A percentile compares a stretch with the other conserved stretches of the same genome.
These are phyloP conservation scores for Punctularia strigosozonata DNA, from an alignment of 768 basidiomycete genomes.

Conservation along the genomic window DNA sequence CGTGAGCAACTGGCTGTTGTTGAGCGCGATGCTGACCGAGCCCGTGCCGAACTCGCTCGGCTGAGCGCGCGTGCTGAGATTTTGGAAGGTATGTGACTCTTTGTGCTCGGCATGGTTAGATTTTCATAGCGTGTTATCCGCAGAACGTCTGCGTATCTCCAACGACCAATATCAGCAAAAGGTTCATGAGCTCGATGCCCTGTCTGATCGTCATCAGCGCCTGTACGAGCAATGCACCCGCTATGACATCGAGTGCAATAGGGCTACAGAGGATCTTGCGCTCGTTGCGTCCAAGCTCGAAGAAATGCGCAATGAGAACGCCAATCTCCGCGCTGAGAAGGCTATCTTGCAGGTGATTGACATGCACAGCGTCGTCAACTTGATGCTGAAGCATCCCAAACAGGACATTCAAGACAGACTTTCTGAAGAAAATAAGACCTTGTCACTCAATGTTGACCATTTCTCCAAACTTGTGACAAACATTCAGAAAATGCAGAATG, in stretches of 20 bases:
- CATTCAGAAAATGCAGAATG: constrained; percentile 84
- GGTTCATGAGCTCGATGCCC: constrained; percentile 50
- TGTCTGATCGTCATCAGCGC: constrained; percentile 57
- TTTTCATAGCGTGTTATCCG: background rate
- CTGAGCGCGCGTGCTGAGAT: constrained; percentile 75
- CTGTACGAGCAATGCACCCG: constrained; percentile 65
- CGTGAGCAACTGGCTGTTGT: constrained; percentile 57
- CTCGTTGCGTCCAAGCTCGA: constrained; percentile 51
- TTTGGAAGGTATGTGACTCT: constrained; percentile 47
- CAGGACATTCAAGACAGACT: constrained; percentile 74
- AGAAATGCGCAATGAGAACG: constrained; percentile 73
- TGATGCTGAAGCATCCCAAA: no score
- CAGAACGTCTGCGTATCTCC: constrained; percentile 61
- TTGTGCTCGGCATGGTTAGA: background rate
- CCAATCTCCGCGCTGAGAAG: constrained; percentile 88
- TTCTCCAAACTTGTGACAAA: constrained; percentile 82
- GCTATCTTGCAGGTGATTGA: constrained; percentile 74
- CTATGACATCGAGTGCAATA: constrained; percentile 62
- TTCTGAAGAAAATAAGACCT: constrained; percentile 72
- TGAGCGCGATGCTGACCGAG: constrained; percentile 56
- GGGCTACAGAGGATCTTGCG: constrained; percentile 56
- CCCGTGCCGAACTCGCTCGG: constrained; percentile 64
- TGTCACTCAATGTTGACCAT: constrained; percentile 73
- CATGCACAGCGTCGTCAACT: background rate
- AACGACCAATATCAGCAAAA: constrained; percentile 59